A percentile compares a stretch with the other conserved stretches of the same genome.
phyloP scores from a whole-genome alignment of 768 basidiomycete genomes.

The Rubroboletus pulcherrimus region DNA sequence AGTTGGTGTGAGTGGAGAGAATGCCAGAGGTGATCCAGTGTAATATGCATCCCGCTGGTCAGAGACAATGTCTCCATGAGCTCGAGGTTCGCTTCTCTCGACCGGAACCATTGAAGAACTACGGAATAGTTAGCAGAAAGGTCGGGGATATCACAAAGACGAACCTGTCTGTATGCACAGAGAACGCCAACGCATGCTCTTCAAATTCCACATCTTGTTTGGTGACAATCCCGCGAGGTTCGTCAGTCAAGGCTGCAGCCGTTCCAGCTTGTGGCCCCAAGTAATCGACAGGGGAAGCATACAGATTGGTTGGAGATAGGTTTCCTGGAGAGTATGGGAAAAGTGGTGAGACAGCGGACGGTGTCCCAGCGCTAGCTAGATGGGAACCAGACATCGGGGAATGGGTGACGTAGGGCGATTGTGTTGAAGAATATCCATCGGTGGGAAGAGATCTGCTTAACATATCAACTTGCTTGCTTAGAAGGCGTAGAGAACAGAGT shows the following conservation, averaged over 20 bases:
- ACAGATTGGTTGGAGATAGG: neutral
- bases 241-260: no score
- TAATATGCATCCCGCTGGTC: neutral
- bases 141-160: neutral
- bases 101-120: neutral
- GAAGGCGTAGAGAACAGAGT: neutral
- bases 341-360: neutral
- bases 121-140: neutral
- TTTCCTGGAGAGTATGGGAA: neutral
- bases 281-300: neutral
- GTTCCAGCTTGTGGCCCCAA: neutral
- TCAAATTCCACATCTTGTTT: neutral
- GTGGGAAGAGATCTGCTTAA: neutral
- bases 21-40: neutral
- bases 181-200: neutral
- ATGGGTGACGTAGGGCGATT: neutral
- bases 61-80: neutral
- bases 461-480: neutral
- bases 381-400: neutral
- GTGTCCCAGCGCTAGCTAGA: neutral
- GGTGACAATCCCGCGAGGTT: neutral
- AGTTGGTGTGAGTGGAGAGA: neutral
- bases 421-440: neutral
- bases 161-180: constrained; percentile 3
- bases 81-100: neutral